Percentiles rank a stretch among this genome's conserved stretches.
These are phyloP conservation scores for Vanilla planifolia DNA, from an alignment of 106 monocot species.

Conservation along the genomic window DNA sequence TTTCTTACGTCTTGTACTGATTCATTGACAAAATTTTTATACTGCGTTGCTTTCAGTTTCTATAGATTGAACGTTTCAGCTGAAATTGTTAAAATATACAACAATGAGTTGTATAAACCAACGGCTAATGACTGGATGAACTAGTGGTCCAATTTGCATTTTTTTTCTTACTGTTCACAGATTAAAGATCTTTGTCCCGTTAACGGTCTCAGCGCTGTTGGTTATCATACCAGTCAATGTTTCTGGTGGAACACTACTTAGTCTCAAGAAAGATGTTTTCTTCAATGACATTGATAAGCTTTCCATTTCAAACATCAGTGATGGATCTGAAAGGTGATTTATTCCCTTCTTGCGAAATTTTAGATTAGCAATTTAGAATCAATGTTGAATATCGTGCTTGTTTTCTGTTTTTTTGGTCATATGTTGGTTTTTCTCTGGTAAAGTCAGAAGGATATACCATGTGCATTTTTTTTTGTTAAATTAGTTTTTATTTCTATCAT, in stretches of 20 bases:
- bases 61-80: no score
- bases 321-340: conserved; percentile 65
- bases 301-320: conserved; percentile 89
- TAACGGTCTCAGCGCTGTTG: conserved; percentile 54
- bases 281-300: conserved; percentile 92
- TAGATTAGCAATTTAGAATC: background rate
- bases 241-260: conserved; percentile 63
- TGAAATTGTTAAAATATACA: no score
- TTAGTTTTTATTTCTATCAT: no score
- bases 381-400: background rate
- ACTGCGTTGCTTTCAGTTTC: no score
- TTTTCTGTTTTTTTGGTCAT: background rate
- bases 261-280: conserved; percentile 61
- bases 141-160: background rate
- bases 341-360: background rate
- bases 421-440: conserved; percentile 4
- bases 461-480: background rate
- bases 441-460: background rate
- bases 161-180: conserved; percentile 27
- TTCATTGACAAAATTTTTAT: no score
- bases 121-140: no score
- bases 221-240: conserved; percentile 90
- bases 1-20: no score
- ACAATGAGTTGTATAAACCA: no score
- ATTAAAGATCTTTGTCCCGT: conserved; percentile 86